Base-by-base conservation (phyloP, 306 rosid genomes). In the Rosa rugosa region DNA sequence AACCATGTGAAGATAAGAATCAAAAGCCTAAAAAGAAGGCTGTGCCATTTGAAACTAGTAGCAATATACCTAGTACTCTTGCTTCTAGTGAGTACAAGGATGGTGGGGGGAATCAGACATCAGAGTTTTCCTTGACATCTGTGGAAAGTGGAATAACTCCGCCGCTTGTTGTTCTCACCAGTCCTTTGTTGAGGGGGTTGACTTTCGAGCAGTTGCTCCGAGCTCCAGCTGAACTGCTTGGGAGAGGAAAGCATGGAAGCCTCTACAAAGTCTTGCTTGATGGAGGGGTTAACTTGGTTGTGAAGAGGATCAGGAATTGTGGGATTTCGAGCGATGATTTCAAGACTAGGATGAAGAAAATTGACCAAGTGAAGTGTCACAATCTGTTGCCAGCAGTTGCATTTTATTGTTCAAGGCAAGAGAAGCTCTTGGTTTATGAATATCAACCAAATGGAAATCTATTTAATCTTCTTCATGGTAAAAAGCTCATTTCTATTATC, bases 191-290 rank as follows among this genome's bases (percentile, higher is more conserved):
- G 5, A 82, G 27, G 73, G 84, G 83, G 3, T 68, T 88, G 66
- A 81, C 73, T 73, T 89, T 90, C 64, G 92, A 92, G 91, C 89
- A 89, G 67, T 57, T 92, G 89, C 90, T 92, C 3, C 75, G 84
- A 75, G 90, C 93, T 75, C 95, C 93, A 25, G 97, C 97, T 11
- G 92, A 90, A 71, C 77, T 92, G 82, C 81, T 92, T 49, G 87
- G 80, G 74, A 89, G 87, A 84, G 96, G 92, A 54, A 89, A 89
- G 42, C 81, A 88, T 69, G 96, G 96, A 71, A 93, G 97, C 85
- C 81, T 88, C 46, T 89, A 84, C 84, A 91, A 91, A 81, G 94
- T 91, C 80, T 84, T 83, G 86, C 75, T 93, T 1, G 86, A 81
- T 4, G 85, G 77, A 69, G 88, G 89, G 69, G 82, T 81, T 66